Evolutionary conservation across 345 rosid genomes (phyloP).

Genomic region (Arabis alpina): DNA sequence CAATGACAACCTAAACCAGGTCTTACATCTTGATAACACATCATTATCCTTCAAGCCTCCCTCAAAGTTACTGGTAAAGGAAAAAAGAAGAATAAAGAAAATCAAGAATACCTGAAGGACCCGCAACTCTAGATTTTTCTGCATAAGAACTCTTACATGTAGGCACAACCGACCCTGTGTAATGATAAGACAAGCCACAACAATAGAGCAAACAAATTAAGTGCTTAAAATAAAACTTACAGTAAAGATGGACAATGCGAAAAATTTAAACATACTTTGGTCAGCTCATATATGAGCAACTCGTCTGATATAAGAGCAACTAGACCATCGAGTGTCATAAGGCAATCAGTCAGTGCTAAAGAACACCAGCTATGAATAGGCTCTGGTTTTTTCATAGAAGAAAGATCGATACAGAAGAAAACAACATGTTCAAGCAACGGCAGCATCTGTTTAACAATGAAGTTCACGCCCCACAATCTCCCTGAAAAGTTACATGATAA

Average conservation of each 20-base stretch:
- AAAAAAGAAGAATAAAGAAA: slow-evolving; percentile 1
- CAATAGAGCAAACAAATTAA: slow-evolving; percentile 22
- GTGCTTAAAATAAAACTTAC: slow-evolving; percentile 15
- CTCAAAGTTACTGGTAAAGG: slow-evolving; percentile 17
- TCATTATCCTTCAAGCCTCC: slow-evolving; percentile 6
- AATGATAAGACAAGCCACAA: slow-evolving; percentile 37
- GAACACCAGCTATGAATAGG: slow-evolving; percentile 89
- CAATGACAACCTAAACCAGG: slow-evolving; percentile 23
- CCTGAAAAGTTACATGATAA: slow-evolving; percentile 57
- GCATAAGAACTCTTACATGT: slow-evolving; percentile 74
- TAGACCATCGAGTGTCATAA: slow-evolving; percentile 77
- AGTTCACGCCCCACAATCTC: slow-evolving; percentile 74
- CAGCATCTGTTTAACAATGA: slow-evolving; percentile 78
- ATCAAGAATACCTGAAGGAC: slow-evolving; percentile 73
- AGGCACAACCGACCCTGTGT: slow-evolving; percentile 69
- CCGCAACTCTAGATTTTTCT: slow-evolving; percentile 62
- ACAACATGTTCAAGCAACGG: slow-evolving; percentile 83
- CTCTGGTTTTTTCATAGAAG: slow-evolving; percentile 73
- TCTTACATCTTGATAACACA: slow-evolving; percentile 25
- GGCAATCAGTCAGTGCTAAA: slow-evolving; percentile 76
- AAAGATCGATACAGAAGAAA: slow-evolving; percentile 63
- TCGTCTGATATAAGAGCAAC: slow-evolving; percentile 68
- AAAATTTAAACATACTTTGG: slow-evolving; percentile 60
- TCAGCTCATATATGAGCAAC: slow-evolving; percentile 71
- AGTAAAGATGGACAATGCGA: slow-evolving; percentile 25